Percentiles rank a stretch among this genome's conserved stretches.
These are phyloP conservation scores for Hypocreales sp. DNA, from an alignment of 2,329 filamentous ascomycete genomes.

Conservation along the genomic window DNA sequence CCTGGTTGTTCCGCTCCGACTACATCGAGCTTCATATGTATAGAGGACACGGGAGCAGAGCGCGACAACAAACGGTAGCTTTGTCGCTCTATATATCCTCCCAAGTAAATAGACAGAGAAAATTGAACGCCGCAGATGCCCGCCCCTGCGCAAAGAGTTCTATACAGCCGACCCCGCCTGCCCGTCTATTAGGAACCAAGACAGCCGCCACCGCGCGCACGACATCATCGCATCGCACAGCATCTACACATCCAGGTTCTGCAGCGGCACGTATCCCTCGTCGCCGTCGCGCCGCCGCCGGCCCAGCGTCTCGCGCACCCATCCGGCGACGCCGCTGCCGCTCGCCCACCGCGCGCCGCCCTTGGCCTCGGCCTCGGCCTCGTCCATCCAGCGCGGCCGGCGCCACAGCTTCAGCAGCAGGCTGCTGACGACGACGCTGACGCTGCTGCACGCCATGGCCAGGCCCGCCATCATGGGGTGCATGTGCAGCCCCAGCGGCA, in stretches of 20 bases:
- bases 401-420: constrained; percentile 78
- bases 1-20: no score
- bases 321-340: constrained; percentile 24
- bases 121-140: no score
- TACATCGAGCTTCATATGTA: no score
- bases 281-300: constrained; percentile 25
- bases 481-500: constrained; percentile 74
- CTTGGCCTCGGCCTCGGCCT: constrained; percentile 33
- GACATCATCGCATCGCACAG: no score
- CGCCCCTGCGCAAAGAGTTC: no score
- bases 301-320: constrained; percentile 23
- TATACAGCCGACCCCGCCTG: no score
- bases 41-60: no score
- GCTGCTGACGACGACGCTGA: constrained; percentile 76
- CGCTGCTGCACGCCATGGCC: constrained; percentile 82
- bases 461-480: constrained; percentile 91
- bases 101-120: no score
- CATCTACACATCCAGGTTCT: constrained; percentile 30
- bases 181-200: no score
- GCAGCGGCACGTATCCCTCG: constrained; percentile 44
- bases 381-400: constrained; percentile 74
- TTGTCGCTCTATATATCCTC: no score
- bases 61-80: no score
- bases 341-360: constrained; percentile 23
- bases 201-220: no score